Conservation (phyloP, 2,329 filamentous ascomycete species). For the Talaromyces islandicus region DNA sequence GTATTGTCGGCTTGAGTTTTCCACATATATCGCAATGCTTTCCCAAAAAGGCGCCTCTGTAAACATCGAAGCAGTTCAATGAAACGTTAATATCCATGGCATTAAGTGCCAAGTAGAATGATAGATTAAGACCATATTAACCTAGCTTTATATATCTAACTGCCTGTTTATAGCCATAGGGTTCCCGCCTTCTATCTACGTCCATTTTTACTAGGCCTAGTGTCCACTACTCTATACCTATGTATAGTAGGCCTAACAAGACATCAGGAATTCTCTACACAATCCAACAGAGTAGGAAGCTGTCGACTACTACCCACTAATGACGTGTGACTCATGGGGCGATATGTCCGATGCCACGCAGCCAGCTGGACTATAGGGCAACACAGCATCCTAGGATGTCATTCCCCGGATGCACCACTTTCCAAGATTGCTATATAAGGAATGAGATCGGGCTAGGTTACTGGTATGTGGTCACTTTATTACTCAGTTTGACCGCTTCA, state of each 20-base stretch:
- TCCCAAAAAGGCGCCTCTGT: too few relatives aligned
- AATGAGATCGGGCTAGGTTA: too few relatives aligned
- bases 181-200: background rate
- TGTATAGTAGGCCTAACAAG: background rate
- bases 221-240: constrained; percentile 1
- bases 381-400: background rate
- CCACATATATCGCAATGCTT: too few relatives aligned
- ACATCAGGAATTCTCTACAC: background rate
- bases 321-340: background rate
- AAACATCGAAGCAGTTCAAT: too few relatives aligned
- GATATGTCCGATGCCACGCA: background rate
- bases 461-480: too few relatives aligned
- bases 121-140: background rate
- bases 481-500: too few relatives aligned
- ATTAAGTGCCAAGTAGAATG: background rate
- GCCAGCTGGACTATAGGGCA: background rate
- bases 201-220: background rate
- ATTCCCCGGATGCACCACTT: background rate
- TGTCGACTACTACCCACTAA: background rate
- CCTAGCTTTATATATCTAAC: background rate
- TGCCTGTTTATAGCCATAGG: background rate
- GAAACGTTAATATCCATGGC: too few relatives aligned
- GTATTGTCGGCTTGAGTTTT: too few relatives aligned
- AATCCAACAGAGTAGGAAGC: background rate
- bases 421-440: too few relatives aligned